A percentile compares a stretch with the other conserved stretches of the same genome.
Evolutionary conservation across 2,329 filamentous ascomycete genomes (phyloP).

Genomic region (Neodidymelliopsis sp.): DNA sequence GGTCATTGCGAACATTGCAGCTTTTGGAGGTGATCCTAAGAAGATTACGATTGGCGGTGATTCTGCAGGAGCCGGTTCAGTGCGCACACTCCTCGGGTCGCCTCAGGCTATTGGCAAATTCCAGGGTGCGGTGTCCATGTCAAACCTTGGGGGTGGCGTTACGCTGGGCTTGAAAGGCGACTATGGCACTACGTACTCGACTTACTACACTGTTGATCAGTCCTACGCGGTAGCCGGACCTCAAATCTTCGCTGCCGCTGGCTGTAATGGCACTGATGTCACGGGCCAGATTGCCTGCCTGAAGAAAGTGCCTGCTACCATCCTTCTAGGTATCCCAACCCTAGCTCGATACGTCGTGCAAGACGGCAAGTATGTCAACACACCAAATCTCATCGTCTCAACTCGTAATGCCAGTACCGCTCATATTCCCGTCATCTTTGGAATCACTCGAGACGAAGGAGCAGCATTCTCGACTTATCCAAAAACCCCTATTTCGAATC

Average conservation of each 20-base stretch:
- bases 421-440: conserved; percentile 64
- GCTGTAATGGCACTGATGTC: conserved; percentile 58
- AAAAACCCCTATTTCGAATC: conserved; percentile 51
- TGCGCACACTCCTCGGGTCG: conserved; percentile 62
- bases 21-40: conserved; percentile 38
- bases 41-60: conserved; percentile 33
- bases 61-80: conserved; percentile 33
- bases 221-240: conserved; percentile 59
- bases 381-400: conserved; percentile 57
- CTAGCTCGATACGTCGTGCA: conserved; percentile 64
- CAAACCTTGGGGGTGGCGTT: conserved; percentile 64
- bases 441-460: conserved; percentile 63
- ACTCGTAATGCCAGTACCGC: conserved; percentile 55
- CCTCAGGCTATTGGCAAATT: conserved; percentile 57
- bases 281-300: conserved; percentile 63
- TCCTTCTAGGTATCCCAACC: conserved; percentile 51
- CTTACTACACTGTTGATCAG: conserved; percentile 64
- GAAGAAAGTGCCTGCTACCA: conserved; percentile 54
- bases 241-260: conserved; percentile 60
- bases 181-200: conserved; percentile 65
- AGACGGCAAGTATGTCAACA: conserved; percentile 64
- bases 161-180: conserved; percentile 63
- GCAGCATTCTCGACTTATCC: conserved; percentile 62
- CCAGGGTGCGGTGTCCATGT: conserved; percentile 58
- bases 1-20: conserved; percentile 51